A percentile compares a stretch with the other conserved stretches of the same genome.
Conservation (phyloP, 352 stramenopile species). For the Pythium catenulatum region DNA sequence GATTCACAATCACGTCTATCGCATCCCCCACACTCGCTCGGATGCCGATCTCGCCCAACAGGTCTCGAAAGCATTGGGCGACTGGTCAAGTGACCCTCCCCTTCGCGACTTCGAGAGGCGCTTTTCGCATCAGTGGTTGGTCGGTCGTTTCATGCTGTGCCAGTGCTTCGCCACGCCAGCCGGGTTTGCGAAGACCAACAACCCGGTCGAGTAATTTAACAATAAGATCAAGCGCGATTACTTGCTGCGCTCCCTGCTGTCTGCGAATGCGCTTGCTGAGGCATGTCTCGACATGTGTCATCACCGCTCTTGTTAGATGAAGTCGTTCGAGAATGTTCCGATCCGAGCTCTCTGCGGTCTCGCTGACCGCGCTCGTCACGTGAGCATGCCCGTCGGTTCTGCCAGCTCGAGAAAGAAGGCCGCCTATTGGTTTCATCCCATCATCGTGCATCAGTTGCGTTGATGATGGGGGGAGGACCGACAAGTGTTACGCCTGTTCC, state of each 20-base stretch:
- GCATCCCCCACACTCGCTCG: neutral
- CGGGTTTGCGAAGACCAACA: neutral
- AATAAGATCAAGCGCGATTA: constrained; percentile 11
- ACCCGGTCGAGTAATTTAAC: neutral
- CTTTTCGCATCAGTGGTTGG: constrained; percentile 2
- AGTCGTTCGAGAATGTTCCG: neutral
- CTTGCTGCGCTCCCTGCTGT: neutral
- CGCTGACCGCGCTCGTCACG: neutral
- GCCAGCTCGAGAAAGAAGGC: neutral
- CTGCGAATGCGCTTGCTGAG: neutral
- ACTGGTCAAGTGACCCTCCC: neutral
- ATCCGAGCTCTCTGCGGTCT: no score
- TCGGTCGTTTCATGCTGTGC: neutral
- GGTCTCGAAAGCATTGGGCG: neutral
- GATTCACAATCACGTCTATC: neutral
- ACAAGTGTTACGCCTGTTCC: neutral
- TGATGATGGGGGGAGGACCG: neutral
- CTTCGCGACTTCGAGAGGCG: neutral
- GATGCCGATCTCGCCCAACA: neutral
- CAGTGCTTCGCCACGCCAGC: neutral
- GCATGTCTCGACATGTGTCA: neutral
- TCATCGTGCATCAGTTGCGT: neutral
- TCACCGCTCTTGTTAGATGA: neutral
- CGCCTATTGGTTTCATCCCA: neutral
- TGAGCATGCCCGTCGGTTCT: neutral